Base-by-base conservation (phyloP, 2,329 filamentous ascomycete species). In the Trematosphaeria pertusa region DNA sequence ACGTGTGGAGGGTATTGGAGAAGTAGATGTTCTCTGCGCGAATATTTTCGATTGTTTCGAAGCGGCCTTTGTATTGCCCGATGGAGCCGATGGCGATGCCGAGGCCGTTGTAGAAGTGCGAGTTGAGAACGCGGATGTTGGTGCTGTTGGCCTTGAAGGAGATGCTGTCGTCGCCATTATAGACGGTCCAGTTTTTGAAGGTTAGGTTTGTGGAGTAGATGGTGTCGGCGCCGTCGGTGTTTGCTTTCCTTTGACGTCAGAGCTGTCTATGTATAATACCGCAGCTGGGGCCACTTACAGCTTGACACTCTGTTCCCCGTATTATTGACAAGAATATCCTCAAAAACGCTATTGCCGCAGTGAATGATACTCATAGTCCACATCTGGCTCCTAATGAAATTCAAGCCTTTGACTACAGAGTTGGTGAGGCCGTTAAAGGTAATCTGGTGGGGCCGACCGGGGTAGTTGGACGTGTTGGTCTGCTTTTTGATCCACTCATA, bases 321-420 rank as follows among this genome's bases (percentile, higher is more conserved):
- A 30, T 75, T 83, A 65, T 83, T 83, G 43, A 82, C 74, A 50
- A 77, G 74, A 24, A 84, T 81, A 48, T 79, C 73, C 38, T 79
- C 71, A 5, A 84, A 68, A 0, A 78, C 64, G 1, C 79, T 65
- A 37, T 78, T 65, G 5, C 75, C 50, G 3, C 77, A 78, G 59
- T 78, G 67, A 8, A 78, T 79, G 21, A 82, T 73, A 1, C 78
- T 78, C 74, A 84, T 78, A 0, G 79, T 66, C 78, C 82, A 85
- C 82, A 85, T 85, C 66, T 85, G 82, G 49, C 76, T 81, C 49
- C 81, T 76, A 6, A 85, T 65, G 51, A 82, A 83, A 2, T 71
- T 71, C 12, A 84, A 48, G 3, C 79, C 74, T 28, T 71, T 66
- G 10, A 84, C 69, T 3, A 77, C 60, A 0, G 77, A 78, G 57